Percentiles rank a stretch among this genome's conserved stretches.
phyloP scores from a whole-genome alignment of 1,284 basidiomycete genomes.

The Cutaneotrichosporon cutaneum region DNA sequence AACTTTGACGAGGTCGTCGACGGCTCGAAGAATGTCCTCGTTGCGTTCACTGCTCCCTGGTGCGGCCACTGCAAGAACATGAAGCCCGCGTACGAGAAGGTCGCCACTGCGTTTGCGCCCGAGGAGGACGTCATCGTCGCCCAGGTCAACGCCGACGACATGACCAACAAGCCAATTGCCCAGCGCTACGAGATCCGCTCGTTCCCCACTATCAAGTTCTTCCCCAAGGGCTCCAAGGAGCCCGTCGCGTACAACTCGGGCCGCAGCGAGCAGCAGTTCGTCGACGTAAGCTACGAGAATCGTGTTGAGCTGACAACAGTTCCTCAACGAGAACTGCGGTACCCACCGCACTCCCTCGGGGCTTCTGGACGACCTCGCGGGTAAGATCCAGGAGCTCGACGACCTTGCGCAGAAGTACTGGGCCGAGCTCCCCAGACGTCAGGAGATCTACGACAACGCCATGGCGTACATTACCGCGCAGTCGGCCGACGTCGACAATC shows the following conservation, averaged over 20 bases:
- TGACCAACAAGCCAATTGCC: slow-evolving; percentile 73
- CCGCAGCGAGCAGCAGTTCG: slow-evolving; percentile 53
- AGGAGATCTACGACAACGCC: slow-evolving; percentile 63
- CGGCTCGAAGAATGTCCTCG: slow-evolving; percentile 76
- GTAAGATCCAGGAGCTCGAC: slow-evolving; percentile 73
- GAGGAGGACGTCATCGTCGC: slow-evolving; percentile 82
- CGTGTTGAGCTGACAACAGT: slow-evolving; percentile 32
- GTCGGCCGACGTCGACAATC: slow-evolving; percentile 31
- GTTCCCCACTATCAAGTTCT: slow-evolving; percentile 94
- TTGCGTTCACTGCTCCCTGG: slow-evolving; percentile 75
- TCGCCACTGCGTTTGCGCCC: slow-evolving; percentile 72
- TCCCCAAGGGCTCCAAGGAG: slow-evolving; percentile 64
- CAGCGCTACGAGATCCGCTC: slow-evolving; percentile 68
- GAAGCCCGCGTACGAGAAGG: slow-evolving; percentile 83
- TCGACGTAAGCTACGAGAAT: slow-evolving; percentile 34
- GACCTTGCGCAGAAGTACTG: slow-evolving; percentile 75
- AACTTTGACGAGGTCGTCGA: slow-evolving; percentile 76
- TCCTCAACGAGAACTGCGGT: slow-evolving; percentile 80
- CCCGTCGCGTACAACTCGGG: slow-evolving; percentile 61
- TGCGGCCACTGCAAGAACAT: slow-evolving; percentile 55
- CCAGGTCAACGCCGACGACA: slow-evolving; percentile 85
- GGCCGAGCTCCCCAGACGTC: slow-evolving; percentile 56
- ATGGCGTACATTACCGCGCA: slow-evolving; percentile 42
- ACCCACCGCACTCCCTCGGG: slow-evolving; percentile 80
- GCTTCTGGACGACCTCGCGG: slow-evolving; percentile 76